Evolutionary conservation across 1,284 basidiomycete species (phyloP), one percentile per base, ranked within the genome.

Genomic region (Ganoderma lucidum): DNA sequence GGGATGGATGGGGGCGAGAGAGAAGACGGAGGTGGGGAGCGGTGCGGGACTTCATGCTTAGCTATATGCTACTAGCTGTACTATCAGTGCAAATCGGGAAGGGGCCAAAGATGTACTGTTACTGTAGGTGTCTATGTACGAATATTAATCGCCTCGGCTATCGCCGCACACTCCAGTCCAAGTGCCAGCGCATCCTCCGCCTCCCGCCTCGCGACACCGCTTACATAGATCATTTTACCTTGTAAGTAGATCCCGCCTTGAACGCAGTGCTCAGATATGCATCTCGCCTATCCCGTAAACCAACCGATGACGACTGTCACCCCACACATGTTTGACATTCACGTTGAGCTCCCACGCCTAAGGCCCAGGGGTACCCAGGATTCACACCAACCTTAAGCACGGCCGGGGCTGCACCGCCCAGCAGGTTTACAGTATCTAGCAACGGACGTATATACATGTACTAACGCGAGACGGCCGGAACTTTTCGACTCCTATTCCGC

Each of bases 101-200:
- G 19, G 23, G n/a, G 35, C 2, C 17, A 2, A 19, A 35, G 58
- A 39, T 66, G 64, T 23, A 23, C 23, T 23, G 23, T 23, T 23
- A 23, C 23, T 23, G 23, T 61, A 51, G 23, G 48, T 51, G 48
- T 66, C 48, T 44, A 61, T 66, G 65, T 66, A 66, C 65, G 59
- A 53, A 55, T 66, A 66, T 59, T 48, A 53, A 55, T 23, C 42
- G 42, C 30, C 48, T 66, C 65, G 65, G 65, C 65, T 41, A 66
- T 61, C 60, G 39, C 59, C 65, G 59, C 12, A 14, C 48, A 12
- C 23, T 19, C 37, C 6, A 56, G 23, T 15, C 23, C 35, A 60
- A 37, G 9, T 60, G 35, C n/a, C 58, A 41, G 58, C 58, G 19
- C 35, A 41, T 60, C 19, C 58, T 8, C 8, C 17, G 32, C 30